Percentiles rank a stretch among this genome's conserved stretches.
Conservation (phyloP, 345 rosid species). For the Mallotus nudiflorus region DNA sequence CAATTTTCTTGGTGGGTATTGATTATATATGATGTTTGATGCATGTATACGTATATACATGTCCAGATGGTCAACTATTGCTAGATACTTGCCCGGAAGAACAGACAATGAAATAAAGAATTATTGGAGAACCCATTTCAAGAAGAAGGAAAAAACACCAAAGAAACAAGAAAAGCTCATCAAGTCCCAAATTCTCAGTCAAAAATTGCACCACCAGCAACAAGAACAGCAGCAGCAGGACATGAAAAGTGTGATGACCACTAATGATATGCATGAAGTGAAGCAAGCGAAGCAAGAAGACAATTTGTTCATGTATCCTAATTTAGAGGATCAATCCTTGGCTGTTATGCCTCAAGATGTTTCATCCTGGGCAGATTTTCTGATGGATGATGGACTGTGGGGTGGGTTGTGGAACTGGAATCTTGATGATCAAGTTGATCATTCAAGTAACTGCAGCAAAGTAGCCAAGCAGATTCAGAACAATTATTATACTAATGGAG, state of each 20-base stretch:
- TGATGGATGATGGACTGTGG: constrained; percentile 40
- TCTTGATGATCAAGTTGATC: constrained; percentile 33
- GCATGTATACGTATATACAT: too few species aligned
- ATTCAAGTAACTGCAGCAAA: constrained; percentile 20
- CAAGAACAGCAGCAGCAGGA: constrained; percentile 13
- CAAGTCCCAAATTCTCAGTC: constrained; percentile 31
- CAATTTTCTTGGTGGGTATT: too few species aligned
- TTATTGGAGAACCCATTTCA: constrained; percentile 91
- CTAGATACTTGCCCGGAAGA: constrained; percentile 86
- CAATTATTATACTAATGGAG: constrained; percentile 32
- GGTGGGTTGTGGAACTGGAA: constrained; percentile 37
- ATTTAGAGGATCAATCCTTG: constrained; percentile 31
- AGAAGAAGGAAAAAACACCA: constrained; percentile 47
- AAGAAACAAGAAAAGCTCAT: constrained; percentile 35
- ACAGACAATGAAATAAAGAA: constrained; percentile 96
- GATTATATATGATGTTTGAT: not conserved
- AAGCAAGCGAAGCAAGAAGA: constrained; percentile 24
- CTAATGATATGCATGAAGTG: not conserved
- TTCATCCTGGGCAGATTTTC: constrained; percentile 26
- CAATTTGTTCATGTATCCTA: constrained; percentile 24
- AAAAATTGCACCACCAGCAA: constrained; percentile 24
- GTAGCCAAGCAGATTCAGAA: constrained; percentile 32
- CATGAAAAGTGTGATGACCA: constrained; percentile 1
- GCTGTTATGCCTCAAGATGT: constrained; percentile 33
- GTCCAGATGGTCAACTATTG: constrained; percentile 87